Conservation (phyloP, 2,329 filamentous ascomycete species). For the Calonectria pseudoreteaudii region DNA sequence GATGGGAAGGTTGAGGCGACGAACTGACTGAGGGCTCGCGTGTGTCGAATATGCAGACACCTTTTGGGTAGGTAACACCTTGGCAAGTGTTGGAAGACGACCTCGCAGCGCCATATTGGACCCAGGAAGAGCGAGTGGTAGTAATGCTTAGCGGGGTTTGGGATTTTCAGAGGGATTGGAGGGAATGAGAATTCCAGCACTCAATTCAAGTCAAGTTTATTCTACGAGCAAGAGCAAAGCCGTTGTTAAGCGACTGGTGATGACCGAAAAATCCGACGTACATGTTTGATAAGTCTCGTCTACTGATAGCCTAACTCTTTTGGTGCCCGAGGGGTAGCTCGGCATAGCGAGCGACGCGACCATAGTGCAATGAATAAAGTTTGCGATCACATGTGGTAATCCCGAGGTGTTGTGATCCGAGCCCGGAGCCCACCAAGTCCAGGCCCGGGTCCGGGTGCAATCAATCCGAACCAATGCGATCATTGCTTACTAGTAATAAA, state of each 20-base stretch:
- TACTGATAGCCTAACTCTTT: neutral
- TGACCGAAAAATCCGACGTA: neutral
- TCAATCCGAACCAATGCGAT: neutral
- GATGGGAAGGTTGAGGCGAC: conserved; percentile 1
- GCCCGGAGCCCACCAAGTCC: neutral
- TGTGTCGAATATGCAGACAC: neutral
- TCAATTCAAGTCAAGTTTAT: neutral
- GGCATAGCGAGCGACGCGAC: neutral
- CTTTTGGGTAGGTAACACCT: neutral
- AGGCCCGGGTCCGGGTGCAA: neutral
- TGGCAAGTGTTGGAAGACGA: neutral
- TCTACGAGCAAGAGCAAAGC: neutral
- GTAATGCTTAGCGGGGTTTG: neutral
- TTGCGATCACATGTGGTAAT: neutral
- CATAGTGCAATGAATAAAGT: neutral
- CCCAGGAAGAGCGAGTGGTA: neutral
- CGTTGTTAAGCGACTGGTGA: neutral
- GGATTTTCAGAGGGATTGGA: neutral
- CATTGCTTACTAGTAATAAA: neutral
- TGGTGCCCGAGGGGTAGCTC: neutral
- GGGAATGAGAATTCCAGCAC: neutral
- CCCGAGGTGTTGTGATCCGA: neutral
- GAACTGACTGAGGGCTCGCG: neutral
- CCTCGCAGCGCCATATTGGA: neutral
- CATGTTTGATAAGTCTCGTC: neutral